A percentile compares a stretch with the other conserved stretches of the same genome.
These are phyloP conservation scores for Penicillium lividum DNA, from an alignment of 495 filamentous ascomycete genomes.

Conservation along the genomic window DNA sequence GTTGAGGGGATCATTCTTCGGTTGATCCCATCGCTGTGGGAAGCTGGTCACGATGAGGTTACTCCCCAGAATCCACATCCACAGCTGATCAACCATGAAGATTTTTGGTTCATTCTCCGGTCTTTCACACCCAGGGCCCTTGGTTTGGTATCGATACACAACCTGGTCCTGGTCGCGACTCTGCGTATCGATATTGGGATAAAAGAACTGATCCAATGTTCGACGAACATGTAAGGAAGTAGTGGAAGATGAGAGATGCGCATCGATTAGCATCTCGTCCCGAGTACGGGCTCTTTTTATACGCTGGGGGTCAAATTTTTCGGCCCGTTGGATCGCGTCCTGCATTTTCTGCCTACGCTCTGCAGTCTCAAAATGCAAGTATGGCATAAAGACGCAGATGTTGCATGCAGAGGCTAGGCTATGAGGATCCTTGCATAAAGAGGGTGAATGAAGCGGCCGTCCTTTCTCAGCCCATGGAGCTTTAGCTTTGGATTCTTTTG, in stretches of 20 bases:
- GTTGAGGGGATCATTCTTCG: slow-evolving; percentile 65
- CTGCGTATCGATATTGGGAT: slow-evolving; percentile 69
- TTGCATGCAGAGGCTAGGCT: slow-evolving; percentile 35
- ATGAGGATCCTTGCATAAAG: slow-evolving; percentile 35
- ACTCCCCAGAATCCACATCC: slow-evolving; percentile 69
- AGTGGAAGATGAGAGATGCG: slow-evolving; percentile 55
- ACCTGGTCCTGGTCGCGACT: slow-evolving; percentile 69
- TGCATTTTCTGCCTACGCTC: slow-evolving; percentile 59
- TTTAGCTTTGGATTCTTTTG: slow-evolving; percentile 46
- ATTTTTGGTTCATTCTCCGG: slow-evolving; percentile 59
- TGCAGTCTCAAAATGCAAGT: slow-evolving; percentile 66
- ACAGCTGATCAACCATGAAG: slow-evolving; percentile 75
- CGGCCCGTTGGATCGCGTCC: slow-evolving; percentile 55
- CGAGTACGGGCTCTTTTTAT: slow-evolving; percentile 37
- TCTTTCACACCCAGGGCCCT: slow-evolving; percentile 29
- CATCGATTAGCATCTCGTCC: slow-evolving; percentile 65
- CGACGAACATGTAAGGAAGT: slow-evolving; percentile 65
- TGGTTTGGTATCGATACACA: slow-evolving; percentile 63
- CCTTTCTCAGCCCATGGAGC: slow-evolving; percentile 26
- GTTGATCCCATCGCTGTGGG: slow-evolving; percentile 69
- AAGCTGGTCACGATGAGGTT: slow-evolving; percentile 68
- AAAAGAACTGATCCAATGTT: slow-evolving; percentile 72
- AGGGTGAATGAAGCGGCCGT: slow-evolving; percentile 16
- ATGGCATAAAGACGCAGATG: slow-evolving; percentile 68
- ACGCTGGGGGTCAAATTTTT: slow-evolving; percentile 30